Conservation (phyloP, 495 filamentous ascomycete species). For the Aspergillus biplanus region DNA sequence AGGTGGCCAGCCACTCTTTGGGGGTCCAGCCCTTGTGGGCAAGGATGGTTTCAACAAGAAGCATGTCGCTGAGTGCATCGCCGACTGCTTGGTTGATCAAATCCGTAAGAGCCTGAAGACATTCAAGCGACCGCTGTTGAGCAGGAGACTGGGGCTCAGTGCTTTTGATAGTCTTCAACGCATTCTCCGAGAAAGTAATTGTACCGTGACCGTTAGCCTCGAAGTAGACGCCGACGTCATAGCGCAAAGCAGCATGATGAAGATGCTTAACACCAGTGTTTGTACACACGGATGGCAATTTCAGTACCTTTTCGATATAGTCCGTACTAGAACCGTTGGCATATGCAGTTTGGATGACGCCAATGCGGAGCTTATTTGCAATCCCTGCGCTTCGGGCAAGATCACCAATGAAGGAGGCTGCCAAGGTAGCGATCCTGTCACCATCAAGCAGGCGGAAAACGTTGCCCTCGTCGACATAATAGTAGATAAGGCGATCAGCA, state of each 20-base stretch:
- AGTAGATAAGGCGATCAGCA: constrained; percentile 94
- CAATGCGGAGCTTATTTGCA: constrained; percentile 77
- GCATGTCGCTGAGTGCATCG: constrained; percentile 91
- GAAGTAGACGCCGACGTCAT: constrained; percentile 96
- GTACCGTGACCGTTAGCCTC: constrained; percentile 98
- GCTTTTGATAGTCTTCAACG: constrained; percentile 73
- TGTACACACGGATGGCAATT: constrained; percentile 89
- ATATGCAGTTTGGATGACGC: constrained; percentile 95
- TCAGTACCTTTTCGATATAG: constrained; percentile 85
- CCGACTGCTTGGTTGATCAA: constrained; percentile 98
- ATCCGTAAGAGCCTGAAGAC: constrained; percentile 76
- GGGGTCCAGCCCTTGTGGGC: constrained; percentile 93
- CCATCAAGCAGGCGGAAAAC: constrained; percentile 91
- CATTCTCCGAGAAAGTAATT: constrained; percentile 86
- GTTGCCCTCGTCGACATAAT: constrained; percentile 80
- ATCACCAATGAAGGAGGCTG: constrained; percentile 91
- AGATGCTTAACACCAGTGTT: constrained; percentile 96
- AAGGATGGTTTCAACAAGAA: constrained; percentile 94
- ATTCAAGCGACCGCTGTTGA: constrained; percentile 82
- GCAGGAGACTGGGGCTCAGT: constrained; percentile 87
- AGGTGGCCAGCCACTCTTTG: constrained; percentile 89
- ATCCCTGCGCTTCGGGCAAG: constrained; percentile 80
- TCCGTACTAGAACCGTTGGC: constrained; percentile 95
- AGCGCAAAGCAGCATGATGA: constrained; percentile 88
- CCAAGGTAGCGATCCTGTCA: constrained; percentile 93